Evolutionary conservation across 2,329 filamentous ascomycete species (phyloP).

Genomic region (Incumbomyces lentus): DNA sequence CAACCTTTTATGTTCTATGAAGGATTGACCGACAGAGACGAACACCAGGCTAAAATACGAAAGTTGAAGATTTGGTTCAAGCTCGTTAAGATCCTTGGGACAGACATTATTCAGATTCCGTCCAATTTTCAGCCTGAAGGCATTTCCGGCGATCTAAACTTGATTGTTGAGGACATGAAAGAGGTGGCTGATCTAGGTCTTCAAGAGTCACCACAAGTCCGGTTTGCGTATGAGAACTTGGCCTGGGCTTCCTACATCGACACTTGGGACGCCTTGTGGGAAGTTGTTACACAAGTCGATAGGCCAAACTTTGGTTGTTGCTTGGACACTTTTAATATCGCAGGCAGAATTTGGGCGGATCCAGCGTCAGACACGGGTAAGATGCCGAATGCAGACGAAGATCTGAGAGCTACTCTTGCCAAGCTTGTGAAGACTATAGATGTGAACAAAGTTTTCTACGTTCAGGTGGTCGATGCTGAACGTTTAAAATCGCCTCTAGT

Average conservation of each 20-base stretch:
- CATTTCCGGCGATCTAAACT: conserved; percentile 39
- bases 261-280: conserved; percentile 63
- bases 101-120: conserved; percentile 63
- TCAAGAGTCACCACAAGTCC: conserved; percentile 45
- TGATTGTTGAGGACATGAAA: conserved; percentile 33
- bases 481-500: conserved; percentile 48
- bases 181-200: conserved; percentile 53
- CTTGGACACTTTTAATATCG: conserved; percentile 69
- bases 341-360: conserved; percentile 60
- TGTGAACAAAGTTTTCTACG: conserved; percentile 57
- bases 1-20: conserved; percentile 73
- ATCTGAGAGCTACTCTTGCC: conserved; percentile 44
- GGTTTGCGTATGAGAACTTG: conserved; percentile 63
- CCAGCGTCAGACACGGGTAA: conserved; percentile 45
- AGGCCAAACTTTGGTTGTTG: conserved; percentile 64
- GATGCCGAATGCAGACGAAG: conserved; percentile 44
- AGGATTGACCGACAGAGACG: conserved; percentile 54
- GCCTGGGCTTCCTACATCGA: conserved; percentile 61
- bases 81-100: conserved; percentile 52
- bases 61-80: conserved; percentile 57
- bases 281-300: conserved; percentile 54
- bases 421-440: conserved; percentile 47
- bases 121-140: conserved; percentile 49
- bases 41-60: conserved; percentile 50
- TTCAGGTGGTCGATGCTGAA: conserved; percentile 68